Evolutionary conservation across 2,329 filamentous ascomycete species (phyloP), one percentile per base, ranked within the genome.

Genomic region (Aurifilum marmelostoma): DNA sequence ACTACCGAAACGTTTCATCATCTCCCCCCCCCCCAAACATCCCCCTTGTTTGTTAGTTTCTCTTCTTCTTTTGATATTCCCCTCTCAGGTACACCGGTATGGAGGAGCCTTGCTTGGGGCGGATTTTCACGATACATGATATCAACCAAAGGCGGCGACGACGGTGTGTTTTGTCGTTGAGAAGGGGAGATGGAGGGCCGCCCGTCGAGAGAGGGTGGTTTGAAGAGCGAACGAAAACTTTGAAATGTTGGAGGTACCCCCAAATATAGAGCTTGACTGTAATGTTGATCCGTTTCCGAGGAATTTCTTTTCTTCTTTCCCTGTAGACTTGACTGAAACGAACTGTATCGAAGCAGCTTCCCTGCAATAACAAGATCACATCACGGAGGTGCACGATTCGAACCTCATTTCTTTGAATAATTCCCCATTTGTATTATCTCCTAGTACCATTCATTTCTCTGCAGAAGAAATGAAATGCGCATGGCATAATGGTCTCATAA

Each of bases 81-180:
- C 67, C 71, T 56, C 29, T 71, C 72, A 67, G 68, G 67, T 72
- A 72, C 58, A 67, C 66, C 67, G 21, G 21, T 72, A 65, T 2
- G 11, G 47, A 37, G 47, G 29, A 29, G 54, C 41, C 34, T 8
- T 59, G 59, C 54, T 52, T n/a, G n/a, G 41, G 65, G 60, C 60
- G 50, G 65, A 58, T 67, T 64, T 60, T 43, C 21, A 37, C 37
- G 3, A 6, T 29, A 27, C 6, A 63, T 63, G 67, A 69, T 69
- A 67, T 67, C 64, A 67, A 63, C 32, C 34, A 37, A 24, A 29
- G 67, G 59, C 64, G 50, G 64, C 64, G 37, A 56, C 32, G 37
- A 52, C 43, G 54, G 62, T 60, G 50, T 27, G 63, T 39, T 41
- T n/a, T n/a, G n/a, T n/a, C n/a, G 54, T 2, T 34, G 54, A 50